Base-by-base conservation (phyloP, 495 filamentous ascomycete species). In the Lasiosphaeria hispida region DNA sequence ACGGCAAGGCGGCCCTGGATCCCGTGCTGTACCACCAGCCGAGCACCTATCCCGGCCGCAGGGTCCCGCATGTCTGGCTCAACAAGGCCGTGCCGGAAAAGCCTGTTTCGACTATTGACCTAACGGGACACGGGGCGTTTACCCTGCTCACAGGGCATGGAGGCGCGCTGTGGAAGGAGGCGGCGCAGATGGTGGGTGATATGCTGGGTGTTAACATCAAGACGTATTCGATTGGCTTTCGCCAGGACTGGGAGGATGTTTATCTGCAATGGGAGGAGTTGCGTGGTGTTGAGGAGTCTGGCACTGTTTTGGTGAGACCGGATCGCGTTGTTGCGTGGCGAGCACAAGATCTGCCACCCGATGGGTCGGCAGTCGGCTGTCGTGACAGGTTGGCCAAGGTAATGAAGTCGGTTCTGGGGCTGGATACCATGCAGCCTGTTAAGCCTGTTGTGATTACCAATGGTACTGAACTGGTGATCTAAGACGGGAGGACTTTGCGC, bases 271-370 rank as follows among this genome's bases (percentile, higher is more conserved):
- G 66, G 63, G 58, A 59, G 10, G 44, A 44, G 23, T 30, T 63
- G 10, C 55, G 63, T 3, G 69, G 66, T 0, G 66, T 74, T 5
- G 58, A 64, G 10, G 63, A 71, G 18, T 61, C 33, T n/a, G 73
- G 73, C 11, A 66, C 64, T 1, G 34, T 76, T 4, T 55, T 76
- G 11, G 66, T 72, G 14, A 47, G 73, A 8, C 73, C 71, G 8
- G 71, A 76, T 59, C 60, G 65, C 10, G 68, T 73, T 54, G 64
- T 76, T 18, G 69, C 65, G 9, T 76, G 72, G 72, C 52, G 73
- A 30, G 50, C 43, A 2, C 38, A 66, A 35, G 15, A 10, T 47
- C 15, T 47, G 4, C 13, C 33, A 7, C 18, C 7, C 2, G 47
- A 43, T 7, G 14, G 30, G 34, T 40, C 33, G 13, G 4, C n/a